Conservation (phyloP, 83 land plant genomes). For the Diphasiastrum complanatum region DNA sequence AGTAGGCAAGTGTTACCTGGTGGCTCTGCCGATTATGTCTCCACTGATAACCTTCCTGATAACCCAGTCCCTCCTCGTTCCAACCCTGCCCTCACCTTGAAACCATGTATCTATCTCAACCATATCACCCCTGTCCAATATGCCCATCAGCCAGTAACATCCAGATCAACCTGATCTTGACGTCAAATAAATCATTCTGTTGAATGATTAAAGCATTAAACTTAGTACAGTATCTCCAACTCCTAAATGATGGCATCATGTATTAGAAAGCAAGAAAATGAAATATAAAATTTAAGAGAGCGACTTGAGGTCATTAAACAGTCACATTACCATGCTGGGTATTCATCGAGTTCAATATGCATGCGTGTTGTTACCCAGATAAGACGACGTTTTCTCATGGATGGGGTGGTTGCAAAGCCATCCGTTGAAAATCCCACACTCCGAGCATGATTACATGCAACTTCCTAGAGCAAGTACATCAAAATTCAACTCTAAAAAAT, state of each 20-base stretch:
- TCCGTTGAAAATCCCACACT: conserved; percentile 91
- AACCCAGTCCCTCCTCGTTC: conserved; percentile 85
- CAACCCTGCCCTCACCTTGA: conserved; percentile 74
- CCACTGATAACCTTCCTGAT: conserved; percentile 56
- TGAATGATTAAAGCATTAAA: no score
- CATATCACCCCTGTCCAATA: conserved; percentile 68
- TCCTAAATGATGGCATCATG: no score
- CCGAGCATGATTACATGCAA: conserved; percentile 89
- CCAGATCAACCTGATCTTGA: neutral
- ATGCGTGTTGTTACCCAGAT: conserved; percentile 96
- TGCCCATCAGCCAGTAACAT: neutral
- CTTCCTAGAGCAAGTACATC: conserved; percentile 45
- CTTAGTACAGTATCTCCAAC: no score
- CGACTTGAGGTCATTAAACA: neutral
- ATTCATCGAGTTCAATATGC: conserved; percentile 88
- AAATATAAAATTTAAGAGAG: neutral
- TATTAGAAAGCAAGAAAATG: no score
- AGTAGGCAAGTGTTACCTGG: no score
- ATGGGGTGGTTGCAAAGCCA: conserved; percentile 84
- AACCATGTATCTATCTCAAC: conserved; percentile 93
- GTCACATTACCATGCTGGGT: conserved; percentile 86
- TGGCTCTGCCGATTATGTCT: conserved; percentile 74
- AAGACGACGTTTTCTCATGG: conserved; percentile 69
- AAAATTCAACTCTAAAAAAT: neutral
- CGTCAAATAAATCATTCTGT: neutral